Evolutionary conservation across 345 rosid species (phyloP).

Genomic region (Iberis pinnata): DNA sequence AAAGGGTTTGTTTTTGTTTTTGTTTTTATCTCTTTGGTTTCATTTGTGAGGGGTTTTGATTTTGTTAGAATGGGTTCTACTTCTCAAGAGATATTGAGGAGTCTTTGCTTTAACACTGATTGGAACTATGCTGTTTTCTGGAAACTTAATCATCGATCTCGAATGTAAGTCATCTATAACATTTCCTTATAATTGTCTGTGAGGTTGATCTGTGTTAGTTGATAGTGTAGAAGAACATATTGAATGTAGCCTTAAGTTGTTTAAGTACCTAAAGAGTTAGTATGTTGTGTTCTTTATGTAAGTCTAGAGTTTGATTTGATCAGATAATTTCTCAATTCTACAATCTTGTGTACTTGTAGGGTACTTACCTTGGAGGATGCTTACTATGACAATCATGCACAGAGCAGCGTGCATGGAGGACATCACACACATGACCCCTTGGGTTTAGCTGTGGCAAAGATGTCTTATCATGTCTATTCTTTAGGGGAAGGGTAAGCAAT

Average conservation of each 20-base stretch:
- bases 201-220: neutral
- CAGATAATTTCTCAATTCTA: slow-evolving; percentile 10
- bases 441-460: slow-evolving; percentile 76
- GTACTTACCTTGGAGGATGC: slow-evolving; percentile 88
- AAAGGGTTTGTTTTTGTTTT: neutral
- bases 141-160: slow-evolving; percentile 74
- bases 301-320: neutral
- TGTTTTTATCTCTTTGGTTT: slow-evolving; percentile 13
- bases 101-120: slow-evolving; percentile 62
- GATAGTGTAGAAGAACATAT: slow-evolving; percentile 4
- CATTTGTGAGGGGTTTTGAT: slow-evolving; percentile 16
- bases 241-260: neutral
- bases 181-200: neutral
- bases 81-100: slow-evolving; percentile 51
- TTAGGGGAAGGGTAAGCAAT: slow-evolving; percentile 81
- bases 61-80: slow-evolving; percentile 46
- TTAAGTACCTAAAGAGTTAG: slow-evolving; percentile 3
- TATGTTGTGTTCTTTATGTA: neutral
- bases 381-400: slow-evolving; percentile 46
- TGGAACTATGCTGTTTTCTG: slow-evolving; percentile 91
- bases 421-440: slow-evolving; percentile 38
- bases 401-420: slow-evolving; percentile 36
- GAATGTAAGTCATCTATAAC: slow-evolving; percentile 46
- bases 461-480: slow-evolving; percentile 79
- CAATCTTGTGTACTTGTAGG: slow-evolving; percentile 40